Evolutionary conservation across 2,329 filamentous ascomycete genomes (phyloP), one percentile per base, ranked within the genome.

Genomic region (Aspergillus cejpii): DNA sequence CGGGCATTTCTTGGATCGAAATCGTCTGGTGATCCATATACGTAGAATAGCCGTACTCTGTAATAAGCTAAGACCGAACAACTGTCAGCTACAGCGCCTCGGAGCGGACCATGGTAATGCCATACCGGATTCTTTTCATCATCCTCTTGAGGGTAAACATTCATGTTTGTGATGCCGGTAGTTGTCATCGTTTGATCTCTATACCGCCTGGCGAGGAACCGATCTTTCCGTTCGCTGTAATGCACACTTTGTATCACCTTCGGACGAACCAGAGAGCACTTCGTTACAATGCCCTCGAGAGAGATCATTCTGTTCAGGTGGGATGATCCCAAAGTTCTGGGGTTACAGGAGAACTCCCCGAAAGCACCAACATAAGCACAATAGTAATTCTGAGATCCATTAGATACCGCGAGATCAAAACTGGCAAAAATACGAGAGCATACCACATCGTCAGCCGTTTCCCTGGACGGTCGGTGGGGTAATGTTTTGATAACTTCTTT

Each of bases 191-290:
- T 98, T 73, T 97, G 91, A 67, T 98, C 92, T 56, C 84, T 80
- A 66, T 98, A 98, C 64, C 92, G 88, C 53, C 89, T 80, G 60
- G 87, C 89, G 59, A 91, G 82, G 56, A 97, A 98, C 31, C 84
- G 85, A 52, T 87, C 79, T 66, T 87, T 89, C 53, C 72, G 80
- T 69, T 96, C 90, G 59, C 88, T 94, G 71, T 90, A 97, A 67
- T 98, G 92, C 42, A 98, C 90, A 69, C 92, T 97, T 72, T 94
- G 94, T 50, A 97, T 84, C n/a, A 98, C 82, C 70, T 98, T 98
- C 8, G 92, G 92, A 45, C 94, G 80, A 51, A 98, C 94, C 15
- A 98, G 76, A 19, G 90, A 96, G 70, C 88, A 94, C 66, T 92
- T 86, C 27, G 92, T 98, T 33, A 98, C 92, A 59, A 98, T 98